Conservation (phyloP, 139 green algal genomes). For the Chlamydomonas sp. region DNA sequence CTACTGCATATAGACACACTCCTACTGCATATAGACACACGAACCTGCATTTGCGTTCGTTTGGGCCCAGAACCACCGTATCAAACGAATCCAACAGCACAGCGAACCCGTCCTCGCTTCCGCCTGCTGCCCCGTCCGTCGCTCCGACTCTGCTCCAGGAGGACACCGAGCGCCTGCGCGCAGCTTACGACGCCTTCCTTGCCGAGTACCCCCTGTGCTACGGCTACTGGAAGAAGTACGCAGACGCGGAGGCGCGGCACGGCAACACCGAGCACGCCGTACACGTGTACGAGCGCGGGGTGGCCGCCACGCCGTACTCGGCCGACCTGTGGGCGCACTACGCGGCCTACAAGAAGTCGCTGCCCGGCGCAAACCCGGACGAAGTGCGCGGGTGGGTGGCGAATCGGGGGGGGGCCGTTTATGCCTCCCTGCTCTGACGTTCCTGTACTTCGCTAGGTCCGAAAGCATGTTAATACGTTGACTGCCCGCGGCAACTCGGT, state of each 20-base stretch:
- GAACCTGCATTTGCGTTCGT: no score
- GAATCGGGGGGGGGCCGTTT: neutral
- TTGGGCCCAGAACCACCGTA: no score
- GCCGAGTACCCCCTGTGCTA: constrained; percentile 86
- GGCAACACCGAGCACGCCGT: constrained; percentile 46
- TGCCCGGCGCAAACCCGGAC: constrained; percentile 43
- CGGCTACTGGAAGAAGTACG: constrained; percentile 94
- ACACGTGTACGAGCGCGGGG: constrained; percentile 79
- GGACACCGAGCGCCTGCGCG: constrained; percentile 63
- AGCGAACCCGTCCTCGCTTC: neutral
- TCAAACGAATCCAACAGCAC: neutral
- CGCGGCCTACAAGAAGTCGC: constrained; percentile 49
- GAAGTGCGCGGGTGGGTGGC: constrained; percentile 66
- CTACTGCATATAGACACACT: no score
- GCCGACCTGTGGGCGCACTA: constrained; percentile 85
- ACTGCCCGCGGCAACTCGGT: no score
- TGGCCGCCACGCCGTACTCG: constrained; percentile 75
- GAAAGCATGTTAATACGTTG: no score
- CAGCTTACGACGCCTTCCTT: constrained; percentile 81
- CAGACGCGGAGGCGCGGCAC: constrained; percentile 69
- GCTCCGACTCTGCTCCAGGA: constrained; percentile 54
- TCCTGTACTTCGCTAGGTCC: no score
- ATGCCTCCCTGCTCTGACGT: no score
- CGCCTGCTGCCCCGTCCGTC: neutral
- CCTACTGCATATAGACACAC: no score